Percentiles rank a stretch among this genome's conserved stretches.
Conservation (phyloP, 177 flowering plant genomes). For the Tripterygium wilfordii region DNA sequence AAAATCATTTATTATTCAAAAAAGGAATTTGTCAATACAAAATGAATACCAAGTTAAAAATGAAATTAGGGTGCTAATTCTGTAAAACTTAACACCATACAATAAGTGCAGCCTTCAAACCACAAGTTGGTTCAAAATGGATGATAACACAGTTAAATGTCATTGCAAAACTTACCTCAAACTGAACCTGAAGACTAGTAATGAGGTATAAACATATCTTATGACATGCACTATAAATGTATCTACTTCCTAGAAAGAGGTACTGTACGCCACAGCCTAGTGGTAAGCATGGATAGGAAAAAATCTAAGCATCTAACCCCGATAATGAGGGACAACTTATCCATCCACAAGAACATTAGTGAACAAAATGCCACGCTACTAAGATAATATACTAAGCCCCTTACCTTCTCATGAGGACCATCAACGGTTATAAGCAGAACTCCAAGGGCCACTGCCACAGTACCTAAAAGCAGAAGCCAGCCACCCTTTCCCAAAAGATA, state of each 20-base stretch:
- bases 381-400: background rate
- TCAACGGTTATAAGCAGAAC: conserved; percentile 50
- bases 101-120: no score
- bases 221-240: no score
- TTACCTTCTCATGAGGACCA: conserved; percentile 93
- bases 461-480: conserved; percentile 50
- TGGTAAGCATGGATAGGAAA: no score
- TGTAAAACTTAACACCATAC: no score
- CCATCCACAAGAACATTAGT: background rate
- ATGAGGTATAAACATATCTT: no score
- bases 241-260: no score
- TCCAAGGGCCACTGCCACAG: conserved; percentile 27
- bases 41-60: background rate
- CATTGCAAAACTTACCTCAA: no score
- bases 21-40: background rate
- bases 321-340: background rate
- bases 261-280: no score
- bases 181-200: no score
- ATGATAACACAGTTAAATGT: no score
- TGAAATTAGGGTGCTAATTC: background rate
- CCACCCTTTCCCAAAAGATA: conserved; percentile 73
- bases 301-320: no score
- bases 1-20: background rate
- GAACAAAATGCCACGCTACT: background rate
- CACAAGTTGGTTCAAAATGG: no score